Conservation (phyloP, 2,329 filamentous ascomycete genomes). For the Fusarium subtropicale region DNA sequence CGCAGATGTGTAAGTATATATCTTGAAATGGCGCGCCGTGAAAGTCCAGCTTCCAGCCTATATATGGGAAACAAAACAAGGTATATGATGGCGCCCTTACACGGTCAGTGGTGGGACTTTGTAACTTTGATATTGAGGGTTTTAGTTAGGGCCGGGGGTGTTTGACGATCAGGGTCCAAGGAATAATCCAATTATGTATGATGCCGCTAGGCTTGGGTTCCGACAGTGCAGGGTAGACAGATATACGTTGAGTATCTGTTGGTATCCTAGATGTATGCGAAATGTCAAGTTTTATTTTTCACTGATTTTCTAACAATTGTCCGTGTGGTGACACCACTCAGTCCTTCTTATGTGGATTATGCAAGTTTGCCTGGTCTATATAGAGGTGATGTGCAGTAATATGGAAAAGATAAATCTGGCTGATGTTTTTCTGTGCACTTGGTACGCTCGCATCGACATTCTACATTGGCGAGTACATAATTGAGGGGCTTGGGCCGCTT, state of each 20-base stretch:
- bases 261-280: neutral
- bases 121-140: conserved; percentile 16
- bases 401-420: neutral
- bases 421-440: neutral
- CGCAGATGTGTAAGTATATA: neutral
- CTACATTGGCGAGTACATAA: neutral
- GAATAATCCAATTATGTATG: conserved; percentile 30
- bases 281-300: neutral
- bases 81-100: neutral
- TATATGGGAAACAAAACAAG: neutral
- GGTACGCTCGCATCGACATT: neutral
- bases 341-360: neutral
- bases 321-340: neutral
- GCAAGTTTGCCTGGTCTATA: neutral
- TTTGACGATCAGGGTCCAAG: conserved; percentile 20
- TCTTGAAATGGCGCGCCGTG: neutral
- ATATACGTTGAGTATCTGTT: neutral
- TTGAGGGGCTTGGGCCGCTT: neutral
- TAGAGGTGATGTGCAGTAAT: neutral
- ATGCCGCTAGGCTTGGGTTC: conserved; percentile 17
- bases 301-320: neutral
- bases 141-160: conserved; percentile 31
- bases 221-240: conserved; percentile 27
- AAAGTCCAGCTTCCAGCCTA: conserved; percentile 7
- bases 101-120: conserved; percentile 22